A percentile compares a stretch with the other conserved stretches of the same genome.
phyloP scores from a whole-genome alignment of 805 yeast species.

The Starmerella cellae region DNA sequence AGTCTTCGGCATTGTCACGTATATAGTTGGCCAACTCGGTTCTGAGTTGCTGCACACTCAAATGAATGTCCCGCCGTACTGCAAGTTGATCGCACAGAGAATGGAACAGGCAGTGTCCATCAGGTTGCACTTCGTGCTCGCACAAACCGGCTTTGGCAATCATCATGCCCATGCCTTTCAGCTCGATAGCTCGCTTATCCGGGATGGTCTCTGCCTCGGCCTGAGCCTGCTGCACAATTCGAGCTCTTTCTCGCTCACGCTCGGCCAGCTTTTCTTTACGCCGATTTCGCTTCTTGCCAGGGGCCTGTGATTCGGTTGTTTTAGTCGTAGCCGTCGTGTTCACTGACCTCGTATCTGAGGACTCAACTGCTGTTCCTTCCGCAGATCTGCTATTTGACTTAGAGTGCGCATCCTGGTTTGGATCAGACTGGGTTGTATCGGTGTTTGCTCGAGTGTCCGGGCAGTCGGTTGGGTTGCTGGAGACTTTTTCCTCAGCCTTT shows the following conservation, averaged over 20 bases:
- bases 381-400: not conserved
- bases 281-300: conserved; percentile 41
- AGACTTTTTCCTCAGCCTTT: no score
- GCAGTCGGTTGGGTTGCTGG: not conserved
- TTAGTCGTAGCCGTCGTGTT: not conserved
- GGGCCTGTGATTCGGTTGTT: not conserved
- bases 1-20: conserved; percentile 50
- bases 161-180: conserved; percentile 45
- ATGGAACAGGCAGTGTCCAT: conserved; percentile 88
- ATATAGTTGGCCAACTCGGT: conserved; percentile 54
- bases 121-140: conserved; percentile 66
- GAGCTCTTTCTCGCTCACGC: conserved; percentile 55
- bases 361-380: not conserved
- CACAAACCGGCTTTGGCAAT: conserved; percentile 38
- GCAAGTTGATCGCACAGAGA: conserved; percentile 68
- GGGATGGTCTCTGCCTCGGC: conserved; percentile 55
- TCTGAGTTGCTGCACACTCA: conserved; percentile 44
- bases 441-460: not conserved
- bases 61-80: conserved; percentile 35
- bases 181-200: conserved; percentile 59
- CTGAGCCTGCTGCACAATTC: conserved; percentile 51
- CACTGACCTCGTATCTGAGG: no score
- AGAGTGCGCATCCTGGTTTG: not conserved
- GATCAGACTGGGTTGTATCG: not conserved
- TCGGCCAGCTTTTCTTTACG: conserved; percentile 72